phyloP scores from a whole-genome alignment of 176 grass and related monocot species.

The Eremochloa ophiuroides region DNA sequence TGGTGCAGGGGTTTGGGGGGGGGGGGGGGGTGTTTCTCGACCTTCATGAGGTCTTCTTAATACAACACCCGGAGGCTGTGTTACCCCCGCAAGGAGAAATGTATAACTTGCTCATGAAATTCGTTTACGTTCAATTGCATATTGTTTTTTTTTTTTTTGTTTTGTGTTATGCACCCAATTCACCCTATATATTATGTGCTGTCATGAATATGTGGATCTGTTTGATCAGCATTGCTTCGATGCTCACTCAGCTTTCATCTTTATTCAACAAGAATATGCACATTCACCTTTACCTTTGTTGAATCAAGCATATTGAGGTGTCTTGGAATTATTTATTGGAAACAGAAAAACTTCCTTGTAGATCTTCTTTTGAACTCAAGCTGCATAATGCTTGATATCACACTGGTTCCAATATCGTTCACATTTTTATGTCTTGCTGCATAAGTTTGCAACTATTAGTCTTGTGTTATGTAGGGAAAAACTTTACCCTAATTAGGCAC shows the following conservation, averaged over 20 bases:
- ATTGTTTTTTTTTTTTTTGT: neutral
- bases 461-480: neutral
- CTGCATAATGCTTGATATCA: neutral
- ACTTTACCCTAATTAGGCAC: neutral
- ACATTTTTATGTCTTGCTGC: neutral
- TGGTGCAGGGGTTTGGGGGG: too few species aligned
- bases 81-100: too few species aligned
- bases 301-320: neutral
- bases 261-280: neutral
- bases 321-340: neutral
- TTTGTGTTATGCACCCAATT: neutral
- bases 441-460: neutral
- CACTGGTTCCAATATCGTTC: neutral
- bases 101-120: neutral
- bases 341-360: neutral
- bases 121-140: neutral
- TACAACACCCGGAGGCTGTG: too few species aligned
- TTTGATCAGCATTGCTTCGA: neutral
- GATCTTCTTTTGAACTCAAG: neutral
- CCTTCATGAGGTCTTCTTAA: too few species aligned
- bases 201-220: neutral
- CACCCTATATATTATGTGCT: too few species aligned
- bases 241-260: neutral
- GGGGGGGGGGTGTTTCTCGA: too few species aligned
- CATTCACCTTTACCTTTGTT: neutral